Conservation (phyloP, 257 asterid species). For the Scutellaria galericulata region DNA sequence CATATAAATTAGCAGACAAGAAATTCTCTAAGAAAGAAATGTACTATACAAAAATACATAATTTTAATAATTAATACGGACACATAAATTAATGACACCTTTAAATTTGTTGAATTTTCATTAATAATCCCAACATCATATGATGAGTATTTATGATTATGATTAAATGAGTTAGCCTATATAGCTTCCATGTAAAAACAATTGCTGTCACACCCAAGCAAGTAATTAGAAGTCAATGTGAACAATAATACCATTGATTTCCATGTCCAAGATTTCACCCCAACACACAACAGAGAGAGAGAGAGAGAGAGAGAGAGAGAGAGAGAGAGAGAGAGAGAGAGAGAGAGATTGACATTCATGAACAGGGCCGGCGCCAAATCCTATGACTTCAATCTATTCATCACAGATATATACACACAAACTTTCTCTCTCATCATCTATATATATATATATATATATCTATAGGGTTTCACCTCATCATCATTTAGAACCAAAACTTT, state of each 20-base stretch:
- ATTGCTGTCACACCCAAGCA: not conserved
- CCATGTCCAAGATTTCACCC: slow-evolving; percentile 27
- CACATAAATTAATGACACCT: too few species aligned
- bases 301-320: slow-evolving; percentile 31
- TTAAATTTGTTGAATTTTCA: not conserved
- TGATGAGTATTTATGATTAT: not conserved
- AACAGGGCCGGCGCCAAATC: slow-evolving; percentile 79
- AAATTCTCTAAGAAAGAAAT: too few species aligned
- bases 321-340: slow-evolving; percentile 22
- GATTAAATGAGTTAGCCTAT: not conserved
- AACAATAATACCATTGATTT: not conserved
- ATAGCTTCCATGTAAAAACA: not conserved
- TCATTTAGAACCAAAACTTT: slow-evolving; percentile 45
- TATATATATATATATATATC: slow-evolving; percentile 42
- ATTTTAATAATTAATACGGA: too few species aligned
- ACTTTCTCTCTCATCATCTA: slow-evolving; percentile 34
- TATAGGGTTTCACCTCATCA: slow-evolving; percentile 36
- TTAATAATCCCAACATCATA: not conserved
- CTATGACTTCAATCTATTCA: slow-evolving; percentile 53
- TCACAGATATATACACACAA: slow-evolving; percentile 20
- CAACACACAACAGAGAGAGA: slow-evolving; percentile 21
- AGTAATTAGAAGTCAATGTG: slow-evolving; percentile 6
- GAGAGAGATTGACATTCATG: slow-evolving; percentile 34
- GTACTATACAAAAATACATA: too few species aligned
- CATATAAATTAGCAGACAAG: too few species aligned